Evolutionary conservation across 306 rosid genomes (phyloP), one percentile per base, ranked within the genome.

Genomic region (Cucumis melo): DNA sequence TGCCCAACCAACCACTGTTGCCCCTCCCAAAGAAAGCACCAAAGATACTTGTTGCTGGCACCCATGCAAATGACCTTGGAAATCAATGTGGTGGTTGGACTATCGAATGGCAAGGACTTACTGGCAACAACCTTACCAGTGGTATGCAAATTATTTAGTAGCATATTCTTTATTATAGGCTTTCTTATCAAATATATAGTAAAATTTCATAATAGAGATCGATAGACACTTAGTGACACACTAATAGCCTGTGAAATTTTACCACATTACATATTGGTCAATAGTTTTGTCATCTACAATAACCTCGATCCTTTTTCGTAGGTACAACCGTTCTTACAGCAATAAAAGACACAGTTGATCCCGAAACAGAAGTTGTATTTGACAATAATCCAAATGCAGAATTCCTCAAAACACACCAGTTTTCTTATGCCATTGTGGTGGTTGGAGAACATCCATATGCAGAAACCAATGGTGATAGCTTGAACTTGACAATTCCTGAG

Each of bases 71-170:
- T 44, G 79, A 84, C 77, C 78, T 84, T 65, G 87, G 87, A 7
- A 42, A 63, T 64, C 87, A 81, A 65, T 84, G 85, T 41, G 87
- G 85, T 15, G 87, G 87, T 60, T 84, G 87, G 87, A 84, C 87
- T 13, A 81, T 81, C 2, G 81, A 79, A 15, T 84, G 85, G 87
- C 81, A 81, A 16, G 83, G 85, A 23, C 59, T 76, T 7, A 3
- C 34, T 13, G 79, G 79, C 42, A 76, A 76, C 73, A 76, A 42
- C 73, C 79, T 76, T 20, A 76, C 79, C 5, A 48, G 9, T 12
- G 79, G 79, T 46, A 41, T 41, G 10, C 10, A 41, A 41, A 41
- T 41, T 41, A 41, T 41, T 41, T 41, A 41, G 11, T n/a, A n/a
- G n/a, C n/a, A n/a, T n/a, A n/a, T n/a, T n/a, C n/a, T n/a, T n/a